These are phyloP conservation scores for Coprinopsis sp. DNA, from an alignment of 768 basidiomycete genomes.

Conservation along the genomic window DNA sequence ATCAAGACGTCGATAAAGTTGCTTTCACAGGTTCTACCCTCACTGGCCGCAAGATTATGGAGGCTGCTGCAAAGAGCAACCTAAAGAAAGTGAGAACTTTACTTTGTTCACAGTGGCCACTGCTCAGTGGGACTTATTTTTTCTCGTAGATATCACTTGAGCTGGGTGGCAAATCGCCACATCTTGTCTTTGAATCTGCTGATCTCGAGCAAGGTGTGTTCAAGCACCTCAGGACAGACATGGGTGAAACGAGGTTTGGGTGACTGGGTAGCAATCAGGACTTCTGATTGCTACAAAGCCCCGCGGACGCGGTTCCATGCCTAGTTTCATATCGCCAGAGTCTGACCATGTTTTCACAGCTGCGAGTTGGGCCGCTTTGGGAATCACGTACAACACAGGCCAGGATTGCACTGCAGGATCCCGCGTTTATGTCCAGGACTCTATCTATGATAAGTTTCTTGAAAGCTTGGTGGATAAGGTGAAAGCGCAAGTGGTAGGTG, in stretches of 20 bases:
- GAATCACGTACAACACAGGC: conserved; percentile 86
- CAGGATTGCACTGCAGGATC: conserved; percentile 94
- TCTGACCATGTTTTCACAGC: conserved; percentile 36
- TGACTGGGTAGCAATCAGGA: background rate
- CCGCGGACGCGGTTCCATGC: background rate
- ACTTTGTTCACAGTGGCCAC: conserved; percentile 6
- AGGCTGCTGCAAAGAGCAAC: conserved; percentile 89
- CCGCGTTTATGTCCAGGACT: conserved; percentile 83
- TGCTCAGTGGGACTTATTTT: too few relatives aligned
- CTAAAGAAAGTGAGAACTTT: conserved; percentile 69
- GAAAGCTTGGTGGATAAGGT: conserved; percentile 59
- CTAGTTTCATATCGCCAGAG: background rate
- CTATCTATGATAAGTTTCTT: conserved; percentile 82
- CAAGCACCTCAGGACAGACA: too few relatives aligned
- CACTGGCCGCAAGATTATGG: conserved; percentile 87
- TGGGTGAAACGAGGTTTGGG: too few relatives aligned
- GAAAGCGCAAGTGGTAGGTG: conserved; percentile 66
- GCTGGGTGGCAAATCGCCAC: conserved; percentile 89
- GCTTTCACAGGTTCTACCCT: conserved; percentile 92
- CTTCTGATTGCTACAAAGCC: background rate
- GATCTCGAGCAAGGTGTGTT: conserved; percentile 80
- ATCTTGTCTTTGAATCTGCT: conserved; percentile 86
- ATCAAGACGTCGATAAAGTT: conserved; percentile 87
- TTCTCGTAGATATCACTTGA: conserved; percentile 90
- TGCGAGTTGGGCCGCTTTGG: conserved; percentile 80